Evolutionary conservation across 2,329 filamentous ascomycete species (phyloP), one percentile per base, ranked within the genome.

Genomic region (Dactylellina leptospora): DNA sequence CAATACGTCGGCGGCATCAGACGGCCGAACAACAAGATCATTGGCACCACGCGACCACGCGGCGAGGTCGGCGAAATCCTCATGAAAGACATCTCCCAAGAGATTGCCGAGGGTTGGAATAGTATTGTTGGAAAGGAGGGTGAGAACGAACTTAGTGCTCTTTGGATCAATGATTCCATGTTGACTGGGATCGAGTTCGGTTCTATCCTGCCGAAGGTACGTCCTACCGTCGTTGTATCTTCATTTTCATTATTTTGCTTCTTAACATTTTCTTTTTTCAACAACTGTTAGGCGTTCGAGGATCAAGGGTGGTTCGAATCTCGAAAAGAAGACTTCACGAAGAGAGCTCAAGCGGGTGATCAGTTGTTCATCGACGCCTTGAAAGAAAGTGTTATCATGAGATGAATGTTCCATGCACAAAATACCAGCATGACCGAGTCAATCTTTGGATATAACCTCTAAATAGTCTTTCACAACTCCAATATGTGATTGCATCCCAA

Each of bases 91-190:
- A 58, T 71, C 22, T 58, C 59, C 16, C 28, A 44, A 4, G 66
- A 71, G 27, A 62, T 71, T 11, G 27, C 47, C 11, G 50, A 71
- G 4, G 48, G 55, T 4, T 71, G 66, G 66, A 45, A 53, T 16
- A 62, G 47, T 13, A 53, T 62, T 58, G 66, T 71, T 71, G 66
- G 66, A 5, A 58, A 44, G 13, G 51, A 33, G 16, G 66, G 58
- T 38, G 66, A 71, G 51, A 71, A 63, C 33, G 66, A 71, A 18
- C 58, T 71, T 58, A 38, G 40, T 2, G 66, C 66, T 28, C 18
- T 72, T 23, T 72, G 68, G 68, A 72, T 72, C 23, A 72, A 59
- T 18, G 68, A 63, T 36, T 56, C 59, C 45, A 59, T 53, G 45
- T 22, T 64, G 18, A 72, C 68, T 13, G 68, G 68, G 18, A 44